Evolutionary conservation across 176 grass and related monocot species (phyloP).

Genomic region (Aegilops bicornis): DNA sequence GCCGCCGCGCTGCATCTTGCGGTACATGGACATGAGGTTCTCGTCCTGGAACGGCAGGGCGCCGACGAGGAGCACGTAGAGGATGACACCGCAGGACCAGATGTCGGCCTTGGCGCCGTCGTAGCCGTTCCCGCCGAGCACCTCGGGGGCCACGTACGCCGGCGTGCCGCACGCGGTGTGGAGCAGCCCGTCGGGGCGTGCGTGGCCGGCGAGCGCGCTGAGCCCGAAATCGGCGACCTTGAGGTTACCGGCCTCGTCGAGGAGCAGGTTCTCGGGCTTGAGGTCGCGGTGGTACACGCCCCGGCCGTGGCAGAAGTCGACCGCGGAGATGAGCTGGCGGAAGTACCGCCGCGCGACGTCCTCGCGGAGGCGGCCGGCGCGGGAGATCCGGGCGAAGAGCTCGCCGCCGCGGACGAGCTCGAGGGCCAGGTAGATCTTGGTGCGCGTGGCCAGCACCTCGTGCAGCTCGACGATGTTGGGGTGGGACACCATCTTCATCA

Average conservation of each 20-base stretch:
- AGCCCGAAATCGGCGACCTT: slow-evolving; percentile 57
- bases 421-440: slow-evolving; percentile 52
- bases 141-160: slow-evolving; percentile 52
- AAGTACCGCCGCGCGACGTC: slow-evolving; percentile 43
- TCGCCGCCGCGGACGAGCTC: slow-evolving; percentile 91
- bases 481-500: slow-evolving; percentile 54
- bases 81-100: slow-evolving; percentile 62
- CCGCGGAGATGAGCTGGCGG: slow-evolving; percentile 47
- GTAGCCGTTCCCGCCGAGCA: slow-evolving; percentile 48
- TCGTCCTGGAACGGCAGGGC: slow-evolving; percentile 43
- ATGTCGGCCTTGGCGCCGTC: slow-evolving; percentile 56
- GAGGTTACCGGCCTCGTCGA: slow-evolving; percentile 49
- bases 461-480: slow-evolving; percentile 61
- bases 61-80: slow-evolving; percentile 58
- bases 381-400: slow-evolving; percentile 70
- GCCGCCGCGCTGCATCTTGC: slow-evolving; percentile 44
- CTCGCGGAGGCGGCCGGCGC: slow-evolving; percentile 41
- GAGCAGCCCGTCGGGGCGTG: slow-evolving; percentile 40
- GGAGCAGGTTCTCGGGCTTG: slow-evolving; percentile 61
- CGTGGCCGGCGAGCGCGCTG: slow-evolving; percentile 41
- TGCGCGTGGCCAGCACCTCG: slow-evolving; percentile 57
- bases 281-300: slow-evolving; percentile 57
- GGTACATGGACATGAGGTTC: slow-evolving; percentile 56
- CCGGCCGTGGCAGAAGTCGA: slow-evolving; percentile 57
- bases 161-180: slow-evolving; percentile 56